Conservation (phyloP, 2,329 filamentous ascomycete genomes). For the Aspergillus nomiae region DNA sequence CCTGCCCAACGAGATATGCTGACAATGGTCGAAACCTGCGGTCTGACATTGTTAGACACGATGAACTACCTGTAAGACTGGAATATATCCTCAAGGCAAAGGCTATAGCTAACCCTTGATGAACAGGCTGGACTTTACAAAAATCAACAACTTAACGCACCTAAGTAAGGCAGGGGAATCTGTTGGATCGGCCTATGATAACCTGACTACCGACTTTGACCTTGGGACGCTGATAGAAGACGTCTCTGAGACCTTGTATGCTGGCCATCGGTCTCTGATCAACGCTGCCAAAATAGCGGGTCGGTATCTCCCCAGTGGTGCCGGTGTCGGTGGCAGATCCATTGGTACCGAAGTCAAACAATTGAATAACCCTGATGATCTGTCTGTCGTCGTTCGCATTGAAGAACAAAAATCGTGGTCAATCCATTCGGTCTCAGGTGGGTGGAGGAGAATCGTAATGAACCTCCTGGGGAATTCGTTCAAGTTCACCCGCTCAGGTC, state of each 20-base stretch:
- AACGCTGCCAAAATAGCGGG: constrained; percentile 15
- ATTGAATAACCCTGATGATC: constrained; percentile 9
- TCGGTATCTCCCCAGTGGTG: constrained; percentile 14
- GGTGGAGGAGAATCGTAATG: constrained; percentile 40
- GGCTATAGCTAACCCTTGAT: constrained; percentile 6
- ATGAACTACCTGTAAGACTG: constrained; percentile 37
- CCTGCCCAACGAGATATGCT: constrained; percentile 47
- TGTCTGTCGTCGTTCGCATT: constrained; percentile 32
- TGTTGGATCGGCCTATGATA: constrained; percentile 19
- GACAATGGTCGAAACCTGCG: constrained; percentile 53
- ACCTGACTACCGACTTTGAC: constrained; percentile 33
- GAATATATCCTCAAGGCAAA: not conserved
- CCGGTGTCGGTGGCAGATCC: constrained; percentile 6
- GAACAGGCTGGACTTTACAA: constrained; percentile 35
- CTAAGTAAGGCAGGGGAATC: constrained; percentile 12
- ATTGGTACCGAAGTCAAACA: constrained; percentile 1
- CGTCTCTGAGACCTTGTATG: constrained; percentile 31
- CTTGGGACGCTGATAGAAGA: constrained; percentile 34
- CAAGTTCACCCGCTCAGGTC: constrained; percentile 38
- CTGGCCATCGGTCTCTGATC: constrained; percentile 23
- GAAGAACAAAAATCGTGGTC: constrained; percentile 33
- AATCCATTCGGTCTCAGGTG: constrained; percentile 31
- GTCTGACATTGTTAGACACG: constrained; percentile 54
- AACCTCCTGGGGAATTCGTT: constrained; percentile 41
- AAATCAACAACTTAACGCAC: constrained; percentile 35